These are phyloP conservation scores for Trichoderma polysporum DNA, from an alignment of 2,329 filamentous ascomycete species.

Conservation along the genomic window DNA sequence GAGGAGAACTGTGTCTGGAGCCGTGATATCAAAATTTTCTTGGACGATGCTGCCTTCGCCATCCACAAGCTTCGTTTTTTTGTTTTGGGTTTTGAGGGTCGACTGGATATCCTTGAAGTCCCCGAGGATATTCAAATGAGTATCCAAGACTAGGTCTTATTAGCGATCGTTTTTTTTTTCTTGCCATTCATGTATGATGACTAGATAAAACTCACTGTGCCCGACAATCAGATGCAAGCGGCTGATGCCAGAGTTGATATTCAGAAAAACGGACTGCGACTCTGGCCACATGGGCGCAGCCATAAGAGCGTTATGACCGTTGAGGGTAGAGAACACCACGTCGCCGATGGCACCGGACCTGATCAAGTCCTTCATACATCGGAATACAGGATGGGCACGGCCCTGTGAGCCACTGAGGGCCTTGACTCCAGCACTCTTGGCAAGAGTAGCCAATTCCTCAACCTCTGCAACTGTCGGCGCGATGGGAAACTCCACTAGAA, in stretches of 20 bases:
- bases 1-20: slow-evolving; percentile 1
- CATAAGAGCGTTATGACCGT: background rate
- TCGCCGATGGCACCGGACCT: background rate
- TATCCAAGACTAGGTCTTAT: background rate
- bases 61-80: background rate
- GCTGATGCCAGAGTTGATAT: slow-evolving; percentile 9
- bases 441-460: slow-evolving; percentile 2
- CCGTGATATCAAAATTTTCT: background rate
- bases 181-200: background rate
- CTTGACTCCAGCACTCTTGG: background rate
- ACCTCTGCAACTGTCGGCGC: slow-evolving; percentile 4
- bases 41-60: background rate
- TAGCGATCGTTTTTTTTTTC: background rate
- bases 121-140: slow-evolving; percentile 1
- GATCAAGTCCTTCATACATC: background rate
- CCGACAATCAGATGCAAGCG: background rate
- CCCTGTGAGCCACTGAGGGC: background rate
- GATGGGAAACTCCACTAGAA: slow-evolving; percentile 3
- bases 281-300: slow-evolving; percentile 4
- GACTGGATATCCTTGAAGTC: slow-evolving; percentile 1
- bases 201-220: background rate
- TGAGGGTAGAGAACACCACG: slow-evolving; percentile 3
- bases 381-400: slow-evolving; percentile 2
- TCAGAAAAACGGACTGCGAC: background rate
- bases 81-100: slow-evolving; percentile 5